Evolutionary conservation across 2,329 filamentous ascomycete species (phyloP), one percentile per base, ranked within the genome.

Genomic region (Macroventuria anomochaeta): DNA sequence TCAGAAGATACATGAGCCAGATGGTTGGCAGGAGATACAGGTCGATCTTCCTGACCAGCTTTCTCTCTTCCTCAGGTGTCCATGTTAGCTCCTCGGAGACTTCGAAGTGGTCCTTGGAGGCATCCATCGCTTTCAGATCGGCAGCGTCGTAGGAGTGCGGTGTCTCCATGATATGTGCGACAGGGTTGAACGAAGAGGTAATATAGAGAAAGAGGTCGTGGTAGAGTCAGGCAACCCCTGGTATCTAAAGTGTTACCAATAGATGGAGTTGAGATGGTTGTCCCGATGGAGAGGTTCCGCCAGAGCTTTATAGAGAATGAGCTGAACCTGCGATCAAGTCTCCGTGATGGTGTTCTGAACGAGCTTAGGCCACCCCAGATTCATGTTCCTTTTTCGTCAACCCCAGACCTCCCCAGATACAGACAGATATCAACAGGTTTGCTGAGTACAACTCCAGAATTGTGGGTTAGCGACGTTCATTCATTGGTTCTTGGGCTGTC

Each of bases 1-100:
- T 78, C 7, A 81, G 64, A 17, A 81, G 62, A 50, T 81, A 81
- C 77, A 81, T 81, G 29, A 81, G 57, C 78, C 77, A 81, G 23
- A 82, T 79, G 0, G 73, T 76, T 6, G 79, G 80, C 25, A 82
- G 60, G 0, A 82, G 69, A 28, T 68, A 76, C 8, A 78, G 46
- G 57, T 82, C 80, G 75, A 80, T 78, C 70, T 80, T 81, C 51
- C 74, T 69, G 12, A 81, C 71, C 3, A 83, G 64, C 46, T 69
- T 76, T 57, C 74, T 76, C 67, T 83, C 80, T 46, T 82, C 80
- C 12, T 79, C 76, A 3, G 76, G 72, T 0, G 76, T 77, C 80
- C 80, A 83, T 13, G 73, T 73, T 0, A 76, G 73, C 0, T 74
- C 60, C 0, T 79, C 71, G 44, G 77, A 77, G n/a, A 76, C 66